Evolutionary conservation across 192 early-diverging fungal species (phyloP).

Genomic region (Pilobolus umbonatus): DNA sequence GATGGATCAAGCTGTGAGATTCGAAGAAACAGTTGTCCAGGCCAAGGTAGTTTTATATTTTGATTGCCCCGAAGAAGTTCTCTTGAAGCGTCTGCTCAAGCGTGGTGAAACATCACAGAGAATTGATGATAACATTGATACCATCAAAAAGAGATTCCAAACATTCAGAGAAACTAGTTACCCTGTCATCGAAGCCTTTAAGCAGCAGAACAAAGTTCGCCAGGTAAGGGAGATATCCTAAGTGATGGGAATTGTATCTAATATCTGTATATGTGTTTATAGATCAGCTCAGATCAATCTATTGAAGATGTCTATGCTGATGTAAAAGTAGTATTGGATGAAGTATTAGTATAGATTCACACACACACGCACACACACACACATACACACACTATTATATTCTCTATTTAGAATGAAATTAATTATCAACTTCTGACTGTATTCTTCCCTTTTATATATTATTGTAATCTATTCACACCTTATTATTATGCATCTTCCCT

Average conservation of each 20-base stretch:
- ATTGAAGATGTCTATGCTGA: constrained; percentile 64
- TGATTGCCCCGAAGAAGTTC: constrained; percentile 86
- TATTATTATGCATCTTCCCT: neutral
- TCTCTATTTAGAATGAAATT: neutral
- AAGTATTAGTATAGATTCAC: too few species aligned
- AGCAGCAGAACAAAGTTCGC: constrained; percentile 68
- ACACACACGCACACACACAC: too few species aligned
- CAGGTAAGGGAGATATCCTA: constrained; percentile 43
- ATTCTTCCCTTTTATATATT: neutral
- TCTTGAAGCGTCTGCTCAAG: constrained; percentile 84
- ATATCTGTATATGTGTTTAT: neutral
- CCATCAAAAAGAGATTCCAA: constrained; percentile 93
- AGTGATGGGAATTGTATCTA: neutral
- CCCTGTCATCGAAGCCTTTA: constrained; percentile 86
- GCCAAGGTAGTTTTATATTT: constrained; percentile 81
- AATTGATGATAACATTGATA: constrained; percentile 90
- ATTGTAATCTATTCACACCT: neutral
- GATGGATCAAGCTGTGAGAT: constrained; percentile 87
- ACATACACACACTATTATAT: neutral
- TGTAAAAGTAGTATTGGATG: constrained; percentile 55
- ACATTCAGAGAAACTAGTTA: constrained; percentile 78
- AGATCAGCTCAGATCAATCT: constrained; percentile 46
- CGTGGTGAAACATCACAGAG: constrained; percentile 91
- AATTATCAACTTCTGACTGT: neutral
- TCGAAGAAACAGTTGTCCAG: constrained; percentile 76